Evolutionary conservation across 805 yeast genomes (phyloP), one percentile per base, ranked within the genome.

Genomic region (Candida endomychidarum): DNA sequence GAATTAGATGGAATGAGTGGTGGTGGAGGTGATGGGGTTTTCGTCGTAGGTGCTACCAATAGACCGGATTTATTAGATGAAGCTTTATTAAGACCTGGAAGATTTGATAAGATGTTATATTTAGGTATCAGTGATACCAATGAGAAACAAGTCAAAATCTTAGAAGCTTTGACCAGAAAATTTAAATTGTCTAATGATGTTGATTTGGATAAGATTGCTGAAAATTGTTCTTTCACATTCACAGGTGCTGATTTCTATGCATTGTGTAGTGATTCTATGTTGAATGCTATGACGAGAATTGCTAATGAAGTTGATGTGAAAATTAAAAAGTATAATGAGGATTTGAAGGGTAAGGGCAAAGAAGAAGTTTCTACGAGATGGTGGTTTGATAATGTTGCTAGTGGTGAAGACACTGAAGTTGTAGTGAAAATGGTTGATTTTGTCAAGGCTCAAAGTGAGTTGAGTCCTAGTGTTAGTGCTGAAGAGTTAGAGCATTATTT

Each of bases 201-300:
- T 2, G 73, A 83, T 41, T 63, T 90, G 42, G 51, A 54, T 2
- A 53, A 55, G 5, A 63, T 93, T 18, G 91, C 96, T 0, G 71
- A 74, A 12, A 60, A 64, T 5, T 89, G 97, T 63, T 86, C 96
- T 0, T 88, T 81, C 57, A 88, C 87, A n/a, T 90, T 80, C 57
- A 91, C 99, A 0, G 99, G 99, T 48, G 99, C 99, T 3, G 99
- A 93, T 60, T 91, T 93, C 63, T 93, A 93, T 61, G 99, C 98
- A 0, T 67, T 93, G 43, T 88, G 97, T 57, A 85, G 96, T 0
- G 98, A 93, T 61, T 86, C 98, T 0, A 88, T 91, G 93, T 72
- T 91, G 51, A 88, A 88, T 60, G 96, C 98, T 2, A 91, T 93
- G 97, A 86, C 93, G 1, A 70, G 98, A 50, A 80, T 83, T 0